phyloP scores from a whole-genome alignment of 257 asterid genomes.

The Knoxia roxburghii region DNA sequence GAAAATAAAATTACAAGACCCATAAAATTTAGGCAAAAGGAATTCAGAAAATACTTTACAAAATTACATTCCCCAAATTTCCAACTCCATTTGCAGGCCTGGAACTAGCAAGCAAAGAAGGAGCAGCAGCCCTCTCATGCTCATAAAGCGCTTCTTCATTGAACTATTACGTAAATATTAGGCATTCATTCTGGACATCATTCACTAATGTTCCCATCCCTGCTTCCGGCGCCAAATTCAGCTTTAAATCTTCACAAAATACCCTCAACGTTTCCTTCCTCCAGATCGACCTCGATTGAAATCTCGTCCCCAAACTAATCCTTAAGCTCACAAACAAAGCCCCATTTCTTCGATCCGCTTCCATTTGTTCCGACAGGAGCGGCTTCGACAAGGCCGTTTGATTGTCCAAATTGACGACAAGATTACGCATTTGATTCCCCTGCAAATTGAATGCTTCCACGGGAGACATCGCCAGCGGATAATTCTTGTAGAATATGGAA shows the following conservation, averaged over 20 bases:
- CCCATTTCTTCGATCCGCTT: slow-evolving; percentile 18
- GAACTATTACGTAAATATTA: slow-evolving; percentile 17
- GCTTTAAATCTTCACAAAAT: slow-evolving; percentile 34
- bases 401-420: slow-evolving; percentile 2
- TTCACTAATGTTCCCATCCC: slow-evolving; percentile 26
- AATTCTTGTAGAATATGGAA: slow-evolving; percentile 32
- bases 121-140: no score
- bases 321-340: slow-evolving; percentile 28
- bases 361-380: slow-evolving; percentile 12
- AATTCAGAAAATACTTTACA: no score
- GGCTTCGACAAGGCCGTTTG: background rate
- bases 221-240: slow-evolving; percentile 23
- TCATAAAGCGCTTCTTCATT: no score
- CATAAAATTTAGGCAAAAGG: no score
- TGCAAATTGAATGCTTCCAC: slow-evolving; percentile 17
- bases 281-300: slow-evolving; percentile 14
- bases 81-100: no score
- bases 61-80: no score
- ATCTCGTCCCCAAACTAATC: slow-evolving; percentile 24
- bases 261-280: slow-evolving; percentile 22
- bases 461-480: slow-evolving; percentile 24
- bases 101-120: no score
- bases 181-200: slow-evolving; percentile 18
- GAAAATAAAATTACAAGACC: no score
- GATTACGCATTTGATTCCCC: background rate